phyloP scores from a whole-genome alignment of 176 grass and related monocot genomes.

The Phyllostachys edulis region DNA sequence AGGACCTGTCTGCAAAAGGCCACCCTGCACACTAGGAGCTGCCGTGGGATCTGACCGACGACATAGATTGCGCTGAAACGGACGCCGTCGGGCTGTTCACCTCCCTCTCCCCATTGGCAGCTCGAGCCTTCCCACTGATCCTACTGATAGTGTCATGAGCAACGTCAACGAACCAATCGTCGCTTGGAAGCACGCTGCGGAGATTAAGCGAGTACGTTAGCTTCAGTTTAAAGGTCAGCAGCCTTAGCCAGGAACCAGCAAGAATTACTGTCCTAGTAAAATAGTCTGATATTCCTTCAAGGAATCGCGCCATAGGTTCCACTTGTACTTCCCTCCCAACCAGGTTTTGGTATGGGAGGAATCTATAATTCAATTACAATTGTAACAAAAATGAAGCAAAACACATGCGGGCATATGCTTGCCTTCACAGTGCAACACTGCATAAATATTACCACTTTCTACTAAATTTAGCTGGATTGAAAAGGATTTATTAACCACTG shows the following conservation, averaged over 20 bases:
- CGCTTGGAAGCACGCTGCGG: conserved; percentile 57
- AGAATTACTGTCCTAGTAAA: not conserved
- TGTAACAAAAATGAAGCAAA: not conserved
- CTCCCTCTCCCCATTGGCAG: conserved; percentile 68
- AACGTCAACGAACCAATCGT: conserved; percentile 87
- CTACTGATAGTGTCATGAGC: conserved; percentile 60
- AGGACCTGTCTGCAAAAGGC: conserved; percentile 35
- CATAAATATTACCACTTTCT: not conserved
- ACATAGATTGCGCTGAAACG: conserved; percentile 80
- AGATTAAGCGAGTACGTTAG: not conserved
- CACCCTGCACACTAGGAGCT: conserved; percentile 43
- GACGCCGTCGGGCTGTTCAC: conserved; percentile 82
- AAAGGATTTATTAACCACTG: not conserved
- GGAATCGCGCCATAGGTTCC: not conserved
- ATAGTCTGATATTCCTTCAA: not conserved
- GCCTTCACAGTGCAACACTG: not conserved
- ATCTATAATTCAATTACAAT: not conserved
- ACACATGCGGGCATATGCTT: not conserved
- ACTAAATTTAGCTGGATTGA: not conserved
- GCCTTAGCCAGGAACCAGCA: not conserved
- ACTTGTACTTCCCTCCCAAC: not conserved
- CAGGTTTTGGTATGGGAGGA: not conserved
- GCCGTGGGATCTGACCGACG: conserved; percentile 62
- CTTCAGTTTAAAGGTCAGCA: not conserved
- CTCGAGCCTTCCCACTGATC: conserved; percentile 67